These are phyloP conservation scores for Penicillium expansum DNA, from an alignment of 2,329 filamentous ascomycete species.

Conservation along the genomic window DNA sequence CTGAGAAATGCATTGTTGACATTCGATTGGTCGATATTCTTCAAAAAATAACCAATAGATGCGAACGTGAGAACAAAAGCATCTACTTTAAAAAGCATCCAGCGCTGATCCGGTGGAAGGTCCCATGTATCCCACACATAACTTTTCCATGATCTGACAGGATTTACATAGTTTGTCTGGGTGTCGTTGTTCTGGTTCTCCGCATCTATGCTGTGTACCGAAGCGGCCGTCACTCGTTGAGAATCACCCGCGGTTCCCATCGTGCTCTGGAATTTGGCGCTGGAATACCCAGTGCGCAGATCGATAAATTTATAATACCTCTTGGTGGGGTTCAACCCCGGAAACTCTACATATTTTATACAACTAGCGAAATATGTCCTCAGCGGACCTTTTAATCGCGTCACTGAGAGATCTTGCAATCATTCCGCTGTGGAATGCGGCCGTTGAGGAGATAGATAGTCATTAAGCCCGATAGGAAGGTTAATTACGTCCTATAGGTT, in stretches of 20 bases:
- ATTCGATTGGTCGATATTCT: conserved; percentile 43
- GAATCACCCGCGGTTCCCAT: background rate
- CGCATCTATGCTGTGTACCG: background rate
- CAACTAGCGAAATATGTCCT: background rate
- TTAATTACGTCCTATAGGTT: background rate
- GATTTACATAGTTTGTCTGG: background rate
- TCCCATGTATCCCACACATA: conserved; percentile 27
- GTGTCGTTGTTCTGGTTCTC: background rate
- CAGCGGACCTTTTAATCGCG: background rate
- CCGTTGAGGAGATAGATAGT: background rate
- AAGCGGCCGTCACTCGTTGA: background rate
- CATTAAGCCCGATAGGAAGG: background rate
- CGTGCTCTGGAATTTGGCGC: background rate
- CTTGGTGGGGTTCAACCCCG: background rate
- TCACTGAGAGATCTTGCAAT: background rate
- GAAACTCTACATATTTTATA: background rate
- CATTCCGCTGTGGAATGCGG: background rate
- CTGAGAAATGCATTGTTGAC: conserved; percentile 44
- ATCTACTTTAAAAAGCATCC: conserved; percentile 33
- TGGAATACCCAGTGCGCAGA: background rate
- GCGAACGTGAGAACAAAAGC: conserved; percentile 28
- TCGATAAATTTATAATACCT: no score
- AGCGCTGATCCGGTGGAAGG: conserved; percentile 22
- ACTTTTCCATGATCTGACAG: conserved; percentile 19
- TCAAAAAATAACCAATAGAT: conserved; percentile 31